Conservation (phyloP, 805 yeast genomes). For the Saccharomycopsis sp. region DNA sequence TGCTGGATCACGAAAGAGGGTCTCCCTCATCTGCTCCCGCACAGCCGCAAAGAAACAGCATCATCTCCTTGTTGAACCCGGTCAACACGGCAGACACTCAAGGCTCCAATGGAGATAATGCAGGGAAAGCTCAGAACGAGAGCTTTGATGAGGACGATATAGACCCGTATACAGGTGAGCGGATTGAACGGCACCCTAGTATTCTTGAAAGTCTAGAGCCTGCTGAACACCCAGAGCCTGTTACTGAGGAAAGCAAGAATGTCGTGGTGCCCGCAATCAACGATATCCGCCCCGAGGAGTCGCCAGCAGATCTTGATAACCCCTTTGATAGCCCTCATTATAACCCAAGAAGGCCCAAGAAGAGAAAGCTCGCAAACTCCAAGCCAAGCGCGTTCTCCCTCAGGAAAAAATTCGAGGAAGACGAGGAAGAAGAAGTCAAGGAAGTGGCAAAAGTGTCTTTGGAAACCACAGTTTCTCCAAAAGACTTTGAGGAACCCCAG, state of each 20-base stretch:
- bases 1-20: background rate
- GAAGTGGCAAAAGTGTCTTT: background rate
- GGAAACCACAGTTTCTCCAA: no score
- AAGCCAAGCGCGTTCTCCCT: slow-evolving; percentile 3
- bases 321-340: no score
- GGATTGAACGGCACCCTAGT: background rate
- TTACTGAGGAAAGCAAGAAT: background rate
- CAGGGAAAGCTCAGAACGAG: no score
- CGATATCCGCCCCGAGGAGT: no score
- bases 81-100: background rate
- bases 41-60: slow-evolving; percentile 1
- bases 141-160: background rate
- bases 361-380: background rate
- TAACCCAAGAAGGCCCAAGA: slow-evolving; percentile 4
- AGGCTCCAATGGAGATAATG: background rate
- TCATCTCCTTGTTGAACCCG: slow-evolving; percentile 1
- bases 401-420: background rate
- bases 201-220: background rate
- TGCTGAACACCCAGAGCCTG: background rate
- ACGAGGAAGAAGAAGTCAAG: background rate
- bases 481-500: no score
- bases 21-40: background rate
- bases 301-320: background rate
- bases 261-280: no score
- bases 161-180: slow-evolving; percentile 5